Conservation (phyloP, 177 flowering plant species). For the Vitis hybrid region DNA sequence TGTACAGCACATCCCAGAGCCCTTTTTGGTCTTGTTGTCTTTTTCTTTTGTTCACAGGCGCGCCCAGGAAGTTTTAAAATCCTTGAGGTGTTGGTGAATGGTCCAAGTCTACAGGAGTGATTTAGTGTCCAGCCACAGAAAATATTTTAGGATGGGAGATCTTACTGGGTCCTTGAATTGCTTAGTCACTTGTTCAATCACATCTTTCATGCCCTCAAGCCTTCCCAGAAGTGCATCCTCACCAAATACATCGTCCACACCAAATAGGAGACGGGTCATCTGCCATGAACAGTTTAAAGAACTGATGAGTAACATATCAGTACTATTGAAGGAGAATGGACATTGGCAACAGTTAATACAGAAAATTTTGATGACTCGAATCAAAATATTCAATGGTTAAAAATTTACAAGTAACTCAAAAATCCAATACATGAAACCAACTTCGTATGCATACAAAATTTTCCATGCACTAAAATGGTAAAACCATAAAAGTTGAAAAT, state of each 20-base stretch:
- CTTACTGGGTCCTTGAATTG: slow-evolving; percentile 98
- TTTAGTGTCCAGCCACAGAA: not conserved
- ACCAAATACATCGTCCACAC: slow-evolving; percentile 81
- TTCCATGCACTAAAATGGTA: no score
- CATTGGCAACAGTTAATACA: not conserved
- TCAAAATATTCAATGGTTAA: no score
- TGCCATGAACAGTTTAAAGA: slow-evolving; percentile 31
- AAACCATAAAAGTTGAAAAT: no score
- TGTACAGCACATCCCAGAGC: no score
- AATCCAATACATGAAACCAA: no score
- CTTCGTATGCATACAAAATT: no score
- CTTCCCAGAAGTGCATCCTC: slow-evolving; percentile 94
- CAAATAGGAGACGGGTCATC: slow-evolving; percentile 78
- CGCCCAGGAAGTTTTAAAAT: no score
- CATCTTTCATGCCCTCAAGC: slow-evolving; percentile 98
- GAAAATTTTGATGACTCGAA: not conserved
- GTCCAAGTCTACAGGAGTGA: not conserved
- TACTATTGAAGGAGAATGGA: not conserved
- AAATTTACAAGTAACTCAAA: no score
- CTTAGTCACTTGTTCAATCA: slow-evolving; percentile 90
- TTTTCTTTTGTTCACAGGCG: no score
- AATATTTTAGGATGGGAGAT: slow-evolving; percentile 2
- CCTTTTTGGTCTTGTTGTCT: no score
- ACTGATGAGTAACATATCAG: not conserved
- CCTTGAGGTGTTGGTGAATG: no score